Evolutionary conservation across 208 protist genomes (phyloP), one percentile per base, ranked within the genome.

Genomic region (Crithidia sp.): DNA sequence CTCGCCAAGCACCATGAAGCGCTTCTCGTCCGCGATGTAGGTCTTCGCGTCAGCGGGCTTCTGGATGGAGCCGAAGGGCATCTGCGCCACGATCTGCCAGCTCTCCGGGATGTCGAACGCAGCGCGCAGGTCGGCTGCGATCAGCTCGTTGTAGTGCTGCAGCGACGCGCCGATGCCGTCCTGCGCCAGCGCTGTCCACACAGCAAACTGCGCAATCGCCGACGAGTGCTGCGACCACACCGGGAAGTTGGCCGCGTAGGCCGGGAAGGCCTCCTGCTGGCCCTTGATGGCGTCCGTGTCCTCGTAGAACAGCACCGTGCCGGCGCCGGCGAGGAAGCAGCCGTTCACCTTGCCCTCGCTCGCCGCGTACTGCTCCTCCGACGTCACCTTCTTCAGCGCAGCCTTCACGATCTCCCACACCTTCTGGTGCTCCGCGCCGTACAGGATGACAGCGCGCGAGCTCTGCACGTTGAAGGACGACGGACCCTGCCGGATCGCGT

Each of bases 271-370:
- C 63, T 85, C 37, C 67, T 87, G 79, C 55, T 83, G 82, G n/a
- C 36, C 49, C 57, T 77, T 78, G 55, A 90, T 59, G 37, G 77
- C 47, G 2, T 4, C 19, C 7, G 6, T 37, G 67, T 90, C 82
- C 67, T 90, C 85, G 71, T 81, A 90, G 69, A 90, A 90, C n/a
- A 90, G 70, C 9, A 90, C 60, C 0, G 85, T 87, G 57, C 85
- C 85, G 55, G 82, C 85, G 6, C 81, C 85, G 37, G 79, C 55
- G 36, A 74, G 72, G 71, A 90, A 87, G 71, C 71, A 84, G 28
- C 63, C 43, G 58, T 85, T 66, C 19, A 89, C 71, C 76, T 89
- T 89, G 49, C 41, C 63, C 63, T 74, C 61, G 63, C 67, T 72
- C 6, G 60, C 69, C 36, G 52, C 44, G 70, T 76, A 79, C 63